phyloP scores from a whole-genome alignment of 176 grass and related monocot species.

The Bromus sterilis region DNA sequence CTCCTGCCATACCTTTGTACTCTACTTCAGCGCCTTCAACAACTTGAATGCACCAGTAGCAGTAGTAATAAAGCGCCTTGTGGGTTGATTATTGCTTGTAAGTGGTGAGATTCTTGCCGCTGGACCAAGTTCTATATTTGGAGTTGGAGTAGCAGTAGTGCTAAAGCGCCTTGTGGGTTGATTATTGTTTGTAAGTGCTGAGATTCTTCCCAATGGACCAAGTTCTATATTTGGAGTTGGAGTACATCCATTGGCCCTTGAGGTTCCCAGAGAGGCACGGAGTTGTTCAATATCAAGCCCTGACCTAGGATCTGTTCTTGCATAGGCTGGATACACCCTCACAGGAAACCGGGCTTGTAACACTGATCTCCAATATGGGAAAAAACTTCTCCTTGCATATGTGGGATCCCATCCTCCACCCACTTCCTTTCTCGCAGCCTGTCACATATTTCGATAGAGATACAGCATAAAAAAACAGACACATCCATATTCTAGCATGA shows the following conservation, averaged over 20 bases:
- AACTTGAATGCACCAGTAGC: constrained; percentile 8
- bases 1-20: neutral
- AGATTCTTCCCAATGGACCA: neutral
- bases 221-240: neutral
- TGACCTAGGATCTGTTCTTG: neutral
- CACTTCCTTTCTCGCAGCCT: neutral
- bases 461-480: neutral
- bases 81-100: neutral
- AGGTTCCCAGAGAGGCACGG: neutral
- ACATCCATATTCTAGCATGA: neutral
- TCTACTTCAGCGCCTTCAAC: constrained; percentile 4
- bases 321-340: constrained; percentile 2
- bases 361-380: neutral
- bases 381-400: neutral
- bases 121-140: too few species aligned
- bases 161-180: constrained; percentile 7
- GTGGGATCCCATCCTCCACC: neutral
- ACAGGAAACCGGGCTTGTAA: neutral
- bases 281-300: neutral
- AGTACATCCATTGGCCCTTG: neutral
- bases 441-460: neutral
- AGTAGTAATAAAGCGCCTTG: neutral
- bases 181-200: neutral
- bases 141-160: too few species aligned
- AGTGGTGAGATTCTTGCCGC: neutral